phyloP scores from a whole-genome alignment of 192 early-diverging fungal species.

The Coemansia sp. region DNA sequence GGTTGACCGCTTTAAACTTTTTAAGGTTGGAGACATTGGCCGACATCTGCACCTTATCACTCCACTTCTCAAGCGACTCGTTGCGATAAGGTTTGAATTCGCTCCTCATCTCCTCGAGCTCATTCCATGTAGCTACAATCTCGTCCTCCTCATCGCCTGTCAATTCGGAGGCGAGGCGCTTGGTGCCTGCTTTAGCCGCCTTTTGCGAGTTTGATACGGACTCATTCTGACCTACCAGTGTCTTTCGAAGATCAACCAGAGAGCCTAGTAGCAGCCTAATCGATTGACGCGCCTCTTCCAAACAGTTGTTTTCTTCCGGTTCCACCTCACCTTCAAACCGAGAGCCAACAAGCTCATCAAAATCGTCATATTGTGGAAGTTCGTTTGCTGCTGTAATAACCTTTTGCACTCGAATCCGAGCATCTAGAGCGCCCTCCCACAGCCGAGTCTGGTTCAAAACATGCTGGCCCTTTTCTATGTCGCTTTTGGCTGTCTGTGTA shows the following conservation, averaged over 20 bases:
- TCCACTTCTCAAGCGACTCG: slow-evolving; percentile 91
- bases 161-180: slow-evolving; percentile 18
- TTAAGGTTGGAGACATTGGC: slow-evolving; percentile 72
- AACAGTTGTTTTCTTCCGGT: neutral
- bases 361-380: slow-evolving; percentile 62
- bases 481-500: slow-evolving; percentile 69
- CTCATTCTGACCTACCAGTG: slow-evolving; percentile 32
- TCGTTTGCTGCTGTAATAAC: slow-evolving; percentile 71
- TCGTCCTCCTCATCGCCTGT: slow-evolving; percentile 10
- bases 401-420: slow-evolving; percentile 86
- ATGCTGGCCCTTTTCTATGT: slow-evolving; percentile 90
- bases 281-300: slow-evolving; percentile 23
- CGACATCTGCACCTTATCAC: slow-evolving; percentile 77
- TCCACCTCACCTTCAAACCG: slow-evolving; percentile 7
- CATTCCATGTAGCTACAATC: slow-evolving; percentile 19
- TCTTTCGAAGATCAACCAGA: slow-evolving; percentile 28
- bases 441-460: slow-evolving; percentile 82
- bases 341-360: slow-evolving; percentile 16
- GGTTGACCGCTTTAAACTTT: slow-evolving; percentile 96
- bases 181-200: slow-evolving; percentile 7
- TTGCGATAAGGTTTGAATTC: slow-evolving; percentile 78
- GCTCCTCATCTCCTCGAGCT: slow-evolving; percentile 26
- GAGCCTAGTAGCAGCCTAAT: slow-evolving; percentile 30
- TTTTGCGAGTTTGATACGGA: slow-evolving; percentile 18
- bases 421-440: slow-evolving; percentile 84